Base-by-base conservation (phyloP, 805 yeast species). In the Ogataea methylovora region DNA sequence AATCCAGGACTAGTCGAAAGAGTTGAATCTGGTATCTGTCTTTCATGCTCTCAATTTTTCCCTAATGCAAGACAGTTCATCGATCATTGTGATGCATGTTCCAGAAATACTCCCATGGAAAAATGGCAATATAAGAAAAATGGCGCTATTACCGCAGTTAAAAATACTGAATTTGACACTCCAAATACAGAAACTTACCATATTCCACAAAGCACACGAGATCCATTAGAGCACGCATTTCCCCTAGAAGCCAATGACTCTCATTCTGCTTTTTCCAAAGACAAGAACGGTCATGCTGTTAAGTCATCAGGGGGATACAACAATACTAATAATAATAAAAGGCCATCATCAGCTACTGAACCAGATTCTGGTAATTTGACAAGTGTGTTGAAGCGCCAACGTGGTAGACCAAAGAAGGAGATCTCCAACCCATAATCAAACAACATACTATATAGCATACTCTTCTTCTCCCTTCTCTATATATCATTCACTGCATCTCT, bases 21-120 rank as follows among this genome's bases (percentile, higher is more conserved):
- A 36, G 67, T 68, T 19, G 84, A 75, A 35, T 65, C 76, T 3
- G 90, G 90, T 11, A 72, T 74, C 67, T 83, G 92, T 56, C 56
- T 81, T 19, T 61, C 73, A 10, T 83, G 92, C 53, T 73, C 72
- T 33, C 61, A 64, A 38, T 63, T 63, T 63, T 83, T 81, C 46
- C 59, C 63, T 10, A 55, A 63, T 24, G 67, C 79, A 18, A 75
- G 73, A 40, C 57, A 57, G 3, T 83, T 82, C 50, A 63, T 82
- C 21, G 76, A 69, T 27, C 90, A 82, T 51, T 77, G 83, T 40
- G 65, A 64, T 19, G 73, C 67, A 13, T 82, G 90, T 54, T 80
- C 87, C 4, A 37, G 45, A 28, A 45, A 45, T 29, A 53, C 60
- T 2, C 60, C 60, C 21, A 56, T 34, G 60, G 56, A 58, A 22